Conservation (phyloP, 1,284 basidiomycete species). For the Polyporus tsugae region DNA sequence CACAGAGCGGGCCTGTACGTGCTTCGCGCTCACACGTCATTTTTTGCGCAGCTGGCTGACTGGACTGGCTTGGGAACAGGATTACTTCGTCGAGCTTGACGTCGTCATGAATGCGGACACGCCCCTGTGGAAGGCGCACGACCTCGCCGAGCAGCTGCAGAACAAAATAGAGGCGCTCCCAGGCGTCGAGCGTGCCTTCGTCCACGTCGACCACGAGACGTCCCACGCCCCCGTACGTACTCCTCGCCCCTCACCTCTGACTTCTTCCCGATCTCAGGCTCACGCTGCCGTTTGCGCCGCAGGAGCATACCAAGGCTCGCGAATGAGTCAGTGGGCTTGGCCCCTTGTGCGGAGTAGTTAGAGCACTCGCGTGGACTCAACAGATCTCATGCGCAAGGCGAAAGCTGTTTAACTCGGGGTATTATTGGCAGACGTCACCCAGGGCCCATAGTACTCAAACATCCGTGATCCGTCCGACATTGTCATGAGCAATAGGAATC, state of each 20-base stretch:
- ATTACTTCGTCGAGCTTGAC: slow-evolving; percentile 95
- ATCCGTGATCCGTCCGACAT: background rate
- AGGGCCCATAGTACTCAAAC: background rate
- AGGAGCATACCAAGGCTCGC: slow-evolving; percentile 8
- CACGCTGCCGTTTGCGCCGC: background rate
- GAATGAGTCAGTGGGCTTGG: background rate
- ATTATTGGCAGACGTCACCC: background rate
- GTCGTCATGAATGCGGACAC: slow-evolving; percentile 93
- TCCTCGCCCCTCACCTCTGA: background rate
- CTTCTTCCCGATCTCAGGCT: background rate
- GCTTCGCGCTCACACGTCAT: background rate
- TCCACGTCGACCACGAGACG: slow-evolving; percentile 94
- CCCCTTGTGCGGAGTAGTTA: background rate
- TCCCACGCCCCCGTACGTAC: slow-evolving; percentile 78
- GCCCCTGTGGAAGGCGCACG: slow-evolving; percentile 93
- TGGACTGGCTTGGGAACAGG: slow-evolving; percentile 29
- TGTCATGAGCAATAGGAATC: background rate
- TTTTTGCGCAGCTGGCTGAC: slow-evolving; percentile 1
- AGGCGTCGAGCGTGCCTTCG: slow-evolving; percentile 91
- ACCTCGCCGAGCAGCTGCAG: slow-evolving; percentile 90
- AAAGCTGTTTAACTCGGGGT: background rate
- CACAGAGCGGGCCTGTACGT: slow-evolving; percentile 62
- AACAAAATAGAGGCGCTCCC: slow-evolving; percentile 94
- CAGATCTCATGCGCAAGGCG: background rate
- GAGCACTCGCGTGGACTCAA: background rate